Evolutionary conservation across 2,329 filamentous ascomycete genomes (phyloP), one percentile per base, ranked within the genome.

Genomic region (Fusarium udum): DNA sequence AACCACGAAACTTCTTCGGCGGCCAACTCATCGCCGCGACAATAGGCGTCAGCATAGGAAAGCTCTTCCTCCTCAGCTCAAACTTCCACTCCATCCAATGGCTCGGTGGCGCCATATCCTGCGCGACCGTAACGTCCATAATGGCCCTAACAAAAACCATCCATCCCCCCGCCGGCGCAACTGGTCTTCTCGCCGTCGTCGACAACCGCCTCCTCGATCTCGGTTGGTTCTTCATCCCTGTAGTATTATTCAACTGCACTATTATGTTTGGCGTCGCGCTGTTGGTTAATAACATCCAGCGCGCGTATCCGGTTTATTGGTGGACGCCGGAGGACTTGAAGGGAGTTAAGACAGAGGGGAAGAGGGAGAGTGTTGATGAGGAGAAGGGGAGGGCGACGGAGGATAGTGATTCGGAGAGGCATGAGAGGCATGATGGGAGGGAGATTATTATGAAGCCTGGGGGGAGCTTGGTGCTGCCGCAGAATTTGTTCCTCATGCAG

Each of bases 151-250:
- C 92, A 4, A 91, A 91, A 59, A 94, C 92, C 0, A 86, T 93
- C 1, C 92, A 95, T 73, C 92, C 92, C 0, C 93, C 92, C 0
- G 92, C 92, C 0, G 92, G 93, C 9, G 92, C 92, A 14, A 95
- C 92, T 2, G 92, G 92, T 0, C 82, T 95, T 3, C 82, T 95
- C 32, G 91, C 92, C 1, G 90, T 92, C 0, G 85, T 90, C 3
- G 89, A 91, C 65, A 82, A 86, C 5, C 82, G 84, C 4, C 83
- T 90, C 3, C 83, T 86, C 15, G 74, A 77, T 1, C 80, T 94
- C 16, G 92, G 92, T n/a, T 95, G 92, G 93, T 89, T 87, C 67
- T 81, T 93, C 18, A 79, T 94, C 11, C 88, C 90, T 0, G 82
- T 93, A 11, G 85, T 93, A 24, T 60, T 92, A 42, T 82, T 94